These are phyloP conservation scores for Leccinum laetum DNA, from an alignment of 1,284 basidiomycete genomes.

Conservation along the genomic window DNA sequence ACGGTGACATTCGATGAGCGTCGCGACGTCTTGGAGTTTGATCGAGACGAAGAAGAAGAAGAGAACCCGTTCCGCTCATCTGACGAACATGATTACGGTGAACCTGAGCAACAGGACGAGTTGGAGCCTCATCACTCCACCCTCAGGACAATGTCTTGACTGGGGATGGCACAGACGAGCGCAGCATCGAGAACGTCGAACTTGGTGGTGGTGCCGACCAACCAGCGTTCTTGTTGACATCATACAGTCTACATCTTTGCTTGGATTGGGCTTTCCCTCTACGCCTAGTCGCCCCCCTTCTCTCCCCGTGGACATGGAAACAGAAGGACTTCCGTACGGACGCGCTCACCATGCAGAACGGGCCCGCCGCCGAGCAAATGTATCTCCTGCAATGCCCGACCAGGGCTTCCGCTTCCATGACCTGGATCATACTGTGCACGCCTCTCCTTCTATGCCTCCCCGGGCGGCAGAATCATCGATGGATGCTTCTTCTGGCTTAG, in stretches of 20 bases:
- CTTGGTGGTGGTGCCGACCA: neutral
- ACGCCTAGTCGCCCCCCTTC: slow-evolving; percentile 19
- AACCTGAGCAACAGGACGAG: slow-evolving; percentile 19
- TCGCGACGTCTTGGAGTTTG: slow-evolving; percentile 89
- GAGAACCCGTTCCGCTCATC: slow-evolving; percentile 42
- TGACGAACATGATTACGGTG: slow-evolving; percentile 36
- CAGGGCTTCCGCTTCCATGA: slow-evolving; percentile 20
- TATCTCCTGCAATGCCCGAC: slow-evolving; percentile 26
- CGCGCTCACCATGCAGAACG: slow-evolving; percentile 66
- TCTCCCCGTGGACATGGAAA: slow-evolving; percentile 51
- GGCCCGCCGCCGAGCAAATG: slow-evolving; percentile 31
- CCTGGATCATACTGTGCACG: slow-evolving; percentile 6
- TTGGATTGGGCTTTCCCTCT: slow-evolving; percentile 30
- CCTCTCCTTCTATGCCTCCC: slow-evolving; percentile 25
- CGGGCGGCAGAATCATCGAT: slow-evolving; percentile 17
- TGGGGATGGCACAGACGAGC: too few species aligned
- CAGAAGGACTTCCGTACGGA: slow-evolving; percentile 67
- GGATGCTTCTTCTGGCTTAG: slow-evolving; percentile 23
- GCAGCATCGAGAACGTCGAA: too few species aligned
- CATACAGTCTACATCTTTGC: slow-evolving; percentile 38
- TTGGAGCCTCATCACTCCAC: slow-evolving; percentile 15
- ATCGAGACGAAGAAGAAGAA: slow-evolving; percentile 62
- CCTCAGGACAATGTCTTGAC: too few species aligned
- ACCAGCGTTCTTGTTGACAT: slow-evolving; percentile 62
- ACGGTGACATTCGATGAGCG: slow-evolving; percentile 87